phyloP scores from a whole-genome alignment of 2,329 filamentous ascomycete species.

The Neonectria ditissima region DNA sequence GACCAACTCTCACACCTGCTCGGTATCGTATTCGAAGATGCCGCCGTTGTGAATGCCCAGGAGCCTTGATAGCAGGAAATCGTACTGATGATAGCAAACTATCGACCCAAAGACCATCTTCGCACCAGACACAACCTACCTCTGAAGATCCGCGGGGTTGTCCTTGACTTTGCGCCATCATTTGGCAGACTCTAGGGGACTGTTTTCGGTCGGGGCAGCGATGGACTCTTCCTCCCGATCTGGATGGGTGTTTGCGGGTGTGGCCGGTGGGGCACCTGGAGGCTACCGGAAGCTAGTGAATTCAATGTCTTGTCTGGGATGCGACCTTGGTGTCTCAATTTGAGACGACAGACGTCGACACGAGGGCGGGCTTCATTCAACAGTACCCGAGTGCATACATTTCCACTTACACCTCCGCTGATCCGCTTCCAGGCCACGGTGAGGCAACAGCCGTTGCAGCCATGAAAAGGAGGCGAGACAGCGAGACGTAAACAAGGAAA shows the following conservation, averaged over 20 bases:
- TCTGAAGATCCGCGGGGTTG: not conserved
- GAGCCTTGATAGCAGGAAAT: not conserved
- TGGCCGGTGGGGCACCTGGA: slow-evolving; percentile 24
- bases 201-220: not conserved
- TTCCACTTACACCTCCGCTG: not conserved
- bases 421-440: not conserved
- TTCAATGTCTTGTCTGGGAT: slow-evolving; percentile 27
- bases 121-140: not conserved
- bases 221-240: slow-evolving; percentile 16
- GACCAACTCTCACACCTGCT: not conserved
- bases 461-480: not conserved
- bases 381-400: not conserved
- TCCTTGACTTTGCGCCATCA: not conserved
- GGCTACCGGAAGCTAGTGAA: slow-evolving; percentile 32
- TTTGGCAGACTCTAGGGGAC: not conserved
- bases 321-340: slow-evolving; percentile 4
- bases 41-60: not conserved
- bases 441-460: not conserved
- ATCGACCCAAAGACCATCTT: not conserved
- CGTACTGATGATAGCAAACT: not conserved
- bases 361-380: not conserved
- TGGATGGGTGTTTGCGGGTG: slow-evolving; percentile 31
- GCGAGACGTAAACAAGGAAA: not conserved
- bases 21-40: not conserved
- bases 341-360: not conserved